These are phyloP conservation scores for Cicer arietinum DNA, from an alignment of 306 rosid genomes.

Conservation along the genomic window DNA sequence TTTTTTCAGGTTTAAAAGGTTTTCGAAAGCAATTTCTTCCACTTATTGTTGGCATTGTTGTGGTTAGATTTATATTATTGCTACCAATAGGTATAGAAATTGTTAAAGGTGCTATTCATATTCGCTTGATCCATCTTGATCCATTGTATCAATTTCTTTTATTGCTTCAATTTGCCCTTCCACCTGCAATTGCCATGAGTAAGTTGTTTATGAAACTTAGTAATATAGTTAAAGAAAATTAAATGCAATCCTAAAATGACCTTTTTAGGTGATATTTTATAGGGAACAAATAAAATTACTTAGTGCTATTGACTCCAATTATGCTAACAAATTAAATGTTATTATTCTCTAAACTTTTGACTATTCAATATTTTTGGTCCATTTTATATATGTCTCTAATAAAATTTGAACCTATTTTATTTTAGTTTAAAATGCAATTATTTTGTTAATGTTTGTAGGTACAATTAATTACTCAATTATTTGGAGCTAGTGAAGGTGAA, in stretches of 20 bases:
- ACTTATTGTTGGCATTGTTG: constrained; percentile 35
- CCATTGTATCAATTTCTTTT: constrained; percentile 53
- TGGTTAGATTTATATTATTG: constrained; percentile 40
- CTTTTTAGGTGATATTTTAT: too few relatives aligned
- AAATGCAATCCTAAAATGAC: too few relatives aligned
- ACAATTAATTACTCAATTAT: constrained; percentile 34
- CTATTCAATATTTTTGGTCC: too few relatives aligned
- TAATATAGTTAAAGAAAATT: neutral
- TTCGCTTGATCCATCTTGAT: constrained; percentile 48
- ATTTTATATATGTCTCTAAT: neutral
- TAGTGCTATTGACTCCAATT: too few relatives aligned
- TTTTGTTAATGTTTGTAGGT: neutral
- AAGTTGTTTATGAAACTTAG: constrained; percentile 12
- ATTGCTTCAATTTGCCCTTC: constrained; percentile 52
- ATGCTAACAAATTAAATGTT: too few relatives aligned
- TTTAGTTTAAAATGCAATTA: neutral
- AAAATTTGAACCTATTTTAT: neutral
- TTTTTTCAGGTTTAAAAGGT: constrained; percentile 49
- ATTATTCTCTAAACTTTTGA: too few relatives aligned
- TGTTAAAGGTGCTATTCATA: constrained; percentile 45
- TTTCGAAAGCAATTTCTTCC: constrained; percentile 10
- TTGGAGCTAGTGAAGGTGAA: constrained; percentile 44
- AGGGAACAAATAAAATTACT: too few relatives aligned
- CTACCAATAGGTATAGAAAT: constrained; percentile 51
- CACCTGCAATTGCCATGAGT: constrained; percentile 50